phyloP scores from a whole-genome alignment of 2,329 filamentous ascomycete species.

The Phaeoacremonium minimum region DNA sequence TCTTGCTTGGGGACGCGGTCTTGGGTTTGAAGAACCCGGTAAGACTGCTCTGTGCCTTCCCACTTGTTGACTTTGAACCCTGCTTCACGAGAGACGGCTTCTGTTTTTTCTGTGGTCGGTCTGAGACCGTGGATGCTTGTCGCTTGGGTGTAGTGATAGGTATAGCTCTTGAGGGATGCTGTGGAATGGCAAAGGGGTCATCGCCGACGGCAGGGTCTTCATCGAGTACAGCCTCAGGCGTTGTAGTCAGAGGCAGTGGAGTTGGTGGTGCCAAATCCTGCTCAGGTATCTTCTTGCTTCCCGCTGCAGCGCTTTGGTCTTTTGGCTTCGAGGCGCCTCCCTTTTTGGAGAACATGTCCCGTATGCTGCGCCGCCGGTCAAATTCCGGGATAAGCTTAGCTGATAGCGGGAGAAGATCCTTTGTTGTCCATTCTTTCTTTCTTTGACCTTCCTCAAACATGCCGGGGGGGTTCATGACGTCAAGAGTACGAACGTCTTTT shows the following conservation, averaged over 20 bases:
- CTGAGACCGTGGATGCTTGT: constrained; percentile 4
- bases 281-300: too few species aligned
- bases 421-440: constrained; percentile 60
- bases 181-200: too few species aligned
- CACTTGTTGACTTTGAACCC: constrained; percentile 23
- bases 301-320: too few species aligned
- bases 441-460: constrained; percentile 67
- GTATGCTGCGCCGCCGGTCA: constrained; percentile 76
- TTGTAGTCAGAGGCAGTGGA: too few species aligned
- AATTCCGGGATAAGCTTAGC: constrained; percentile 86
- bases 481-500: constrained; percentile 50
- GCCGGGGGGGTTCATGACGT: constrained; percentile 74
- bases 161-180: too few species aligned
- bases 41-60: constrained; percentile 50
- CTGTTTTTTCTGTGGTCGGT: constrained; percentile 30
- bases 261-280: too few species aligned
- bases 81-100: constrained; percentile 26
- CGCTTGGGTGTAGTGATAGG: constrained; percentile 3
- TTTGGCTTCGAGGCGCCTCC: constrained; percentile 9
- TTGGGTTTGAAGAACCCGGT: constrained; percentile 77
- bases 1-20: constrained; percentile 1
- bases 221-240: too few species aligned
- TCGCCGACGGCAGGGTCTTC: too few species aligned
- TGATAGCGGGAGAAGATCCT: constrained; percentile 68
- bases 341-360: constrained; percentile 81